phyloP scores from a whole-genome alignment of 2,329 filamentous ascomycete species.

The Colletotrichum sp. region DNA sequence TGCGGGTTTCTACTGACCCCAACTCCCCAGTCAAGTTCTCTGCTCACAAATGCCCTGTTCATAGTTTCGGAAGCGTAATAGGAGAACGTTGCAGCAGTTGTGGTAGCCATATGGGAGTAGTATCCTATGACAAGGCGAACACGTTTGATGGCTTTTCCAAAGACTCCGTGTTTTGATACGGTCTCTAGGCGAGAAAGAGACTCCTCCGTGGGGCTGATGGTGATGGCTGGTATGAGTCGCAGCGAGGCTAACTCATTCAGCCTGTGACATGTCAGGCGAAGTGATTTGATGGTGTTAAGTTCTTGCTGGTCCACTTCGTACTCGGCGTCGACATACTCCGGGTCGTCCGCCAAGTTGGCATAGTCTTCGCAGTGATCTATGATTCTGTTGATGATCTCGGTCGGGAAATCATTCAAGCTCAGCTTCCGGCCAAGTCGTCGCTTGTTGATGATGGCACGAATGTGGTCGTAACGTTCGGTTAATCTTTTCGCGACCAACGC shows the following conservation, averaged over 20 bases:
- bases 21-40: too few species aligned
- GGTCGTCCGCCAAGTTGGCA: background rate
- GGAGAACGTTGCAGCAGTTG: too few species aligned
- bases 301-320: background rate
- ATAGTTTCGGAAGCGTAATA: too few species aligned
- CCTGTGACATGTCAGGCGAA: background rate
- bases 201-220: background rate
- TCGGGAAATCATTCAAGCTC: background rate
- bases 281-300: background rate
- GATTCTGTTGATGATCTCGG: background rate
- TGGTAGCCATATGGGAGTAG: background rate
- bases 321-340: accelerated
- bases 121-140: background rate
- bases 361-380: background rate
- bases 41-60: too few species aligned
- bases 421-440: background rate
- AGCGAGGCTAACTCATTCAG: background rate
- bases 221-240: background rate
- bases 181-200: background rate
- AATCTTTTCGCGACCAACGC: too few species aligned
- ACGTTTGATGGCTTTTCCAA: background rate
- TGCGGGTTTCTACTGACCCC: too few species aligned
- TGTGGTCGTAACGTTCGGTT: background rate
- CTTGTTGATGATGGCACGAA: background rate
- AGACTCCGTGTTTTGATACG: background rate